A percentile compares a stretch with the other conserved stretches of the same genome.
Conservation (phyloP, 129 eudicot genomes). For the Tagetes erecta region DNA sequence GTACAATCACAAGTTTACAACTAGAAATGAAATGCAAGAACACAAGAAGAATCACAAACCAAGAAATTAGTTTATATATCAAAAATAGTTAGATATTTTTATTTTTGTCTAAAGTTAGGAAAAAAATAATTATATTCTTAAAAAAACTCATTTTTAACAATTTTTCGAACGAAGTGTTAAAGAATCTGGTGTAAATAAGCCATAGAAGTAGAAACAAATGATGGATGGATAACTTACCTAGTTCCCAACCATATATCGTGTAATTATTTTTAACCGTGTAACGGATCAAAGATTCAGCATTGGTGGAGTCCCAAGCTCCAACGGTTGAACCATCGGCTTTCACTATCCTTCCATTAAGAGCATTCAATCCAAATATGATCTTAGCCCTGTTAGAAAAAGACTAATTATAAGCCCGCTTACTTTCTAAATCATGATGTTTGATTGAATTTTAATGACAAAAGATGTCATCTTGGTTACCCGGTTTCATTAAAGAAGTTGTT, state of each 20-base stretch:
- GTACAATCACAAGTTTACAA: no score
- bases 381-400: constrained; percentile 49
- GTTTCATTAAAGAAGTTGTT: constrained; percentile 58
- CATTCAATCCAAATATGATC: constrained; percentile 76
- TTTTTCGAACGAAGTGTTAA: background rate
- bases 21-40: no score
- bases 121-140: no score
- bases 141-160: background rate
- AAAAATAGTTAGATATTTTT: no score
- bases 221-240: constrained; percentile 45
- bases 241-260: constrained; percentile 76
- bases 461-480: constrained; percentile 44
- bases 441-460: background rate
- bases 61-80: no score
- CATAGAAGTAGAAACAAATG: background rate
- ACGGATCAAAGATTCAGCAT: constrained; percentile 71
- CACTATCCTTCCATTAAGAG: constrained; percentile 62
- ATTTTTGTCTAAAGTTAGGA: no score
- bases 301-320: constrained; percentile 79
- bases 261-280: constrained; percentile 71
- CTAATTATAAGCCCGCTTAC: constrained; percentile 14
- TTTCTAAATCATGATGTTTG: background rate
- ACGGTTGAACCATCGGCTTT: constrained; percentile 40
- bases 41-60: no score
- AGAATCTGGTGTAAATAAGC: background rate